A percentile compares a stretch with the other conserved stretches of the same genome.
phyloP scores from a whole-genome alignment of 352 stramenopile genomes.

The Phytophthora constricta region DNA sequence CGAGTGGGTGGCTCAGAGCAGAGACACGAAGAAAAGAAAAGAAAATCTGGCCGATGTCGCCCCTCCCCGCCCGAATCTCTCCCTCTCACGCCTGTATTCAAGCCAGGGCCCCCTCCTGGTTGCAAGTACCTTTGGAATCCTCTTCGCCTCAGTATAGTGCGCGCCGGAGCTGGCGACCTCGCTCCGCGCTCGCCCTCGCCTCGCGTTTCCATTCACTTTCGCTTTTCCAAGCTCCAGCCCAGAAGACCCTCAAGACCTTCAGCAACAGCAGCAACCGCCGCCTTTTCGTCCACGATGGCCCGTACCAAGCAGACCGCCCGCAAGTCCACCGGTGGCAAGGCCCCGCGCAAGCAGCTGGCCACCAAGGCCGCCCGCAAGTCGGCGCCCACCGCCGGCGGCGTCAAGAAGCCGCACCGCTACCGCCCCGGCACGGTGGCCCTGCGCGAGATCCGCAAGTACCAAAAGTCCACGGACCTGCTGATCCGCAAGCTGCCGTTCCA shows the following conservation, averaged over 20 bases:
- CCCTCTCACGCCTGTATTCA: too few relatives aligned
- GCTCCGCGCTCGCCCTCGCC: slow-evolving; percentile 1
- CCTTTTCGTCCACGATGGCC: slow-evolving; percentile 70
- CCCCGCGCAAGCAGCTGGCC: slow-evolving; percentile 94
- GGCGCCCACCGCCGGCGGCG: slow-evolving; percentile 90
- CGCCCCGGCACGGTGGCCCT: slow-evolving; percentile 88
- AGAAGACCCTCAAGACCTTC: slow-evolving; percentile 11
- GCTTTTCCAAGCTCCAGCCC: slow-evolving; percentile 39
- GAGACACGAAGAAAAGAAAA: slow-evolving; percentile 35
- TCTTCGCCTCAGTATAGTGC: slow-evolving; percentile 49
- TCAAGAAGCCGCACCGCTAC: slow-evolving; percentile 91
- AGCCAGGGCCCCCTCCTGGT: slow-evolving; percentile 41
- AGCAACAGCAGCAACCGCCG: background rate
- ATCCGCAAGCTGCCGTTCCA: slow-evolving; percentile 97
- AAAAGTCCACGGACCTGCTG: slow-evolving; percentile 96
- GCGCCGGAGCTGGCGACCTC: slow-evolving; percentile 5
- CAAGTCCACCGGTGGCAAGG: slow-evolving; percentile 95
- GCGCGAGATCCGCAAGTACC: slow-evolving; percentile 97
- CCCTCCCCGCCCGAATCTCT: slow-evolving; percentile 13
- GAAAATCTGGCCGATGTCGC: slow-evolving; percentile 29
- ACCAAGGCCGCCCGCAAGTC: slow-evolving; percentile 94
- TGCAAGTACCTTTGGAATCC: slow-evolving; percentile 36
- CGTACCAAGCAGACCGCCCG: slow-evolving; percentile 97
- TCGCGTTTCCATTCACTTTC: slow-evolving; percentile 35
- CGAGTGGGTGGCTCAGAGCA: slow-evolving; percentile 37